Evolutionary conservation across 768 basidiomycete species (phyloP).

Genomic region (Hericium erinaceus): DNA sequence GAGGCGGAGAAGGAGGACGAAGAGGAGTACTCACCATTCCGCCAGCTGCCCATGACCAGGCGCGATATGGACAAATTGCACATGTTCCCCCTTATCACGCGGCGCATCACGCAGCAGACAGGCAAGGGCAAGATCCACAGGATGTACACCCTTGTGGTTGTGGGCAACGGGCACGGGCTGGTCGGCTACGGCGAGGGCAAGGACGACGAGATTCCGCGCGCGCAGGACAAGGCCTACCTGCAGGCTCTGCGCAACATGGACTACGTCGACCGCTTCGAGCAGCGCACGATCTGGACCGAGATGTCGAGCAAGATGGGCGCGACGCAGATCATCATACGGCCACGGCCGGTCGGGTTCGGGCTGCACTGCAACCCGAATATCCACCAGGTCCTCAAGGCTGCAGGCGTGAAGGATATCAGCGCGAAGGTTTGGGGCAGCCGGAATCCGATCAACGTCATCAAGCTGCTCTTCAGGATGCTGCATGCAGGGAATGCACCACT

Average conservation of each 20-base stretch:
- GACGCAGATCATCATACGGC: slow-evolving; percentile 72
- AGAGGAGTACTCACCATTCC: slow-evolving; percentile 16
- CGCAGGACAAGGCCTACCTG: slow-evolving; percentile 47
- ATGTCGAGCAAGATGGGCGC: slow-evolving; percentile 79
- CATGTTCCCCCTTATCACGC: slow-evolving; percentile 32
- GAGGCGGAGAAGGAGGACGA: slow-evolving; percentile 9
- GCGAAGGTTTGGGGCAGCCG: slow-evolving; percentile 93
- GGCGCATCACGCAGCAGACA: slow-evolving; percentile 79
- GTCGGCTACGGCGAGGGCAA: slow-evolving; percentile 82
- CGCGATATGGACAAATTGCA: slow-evolving; percentile 26
- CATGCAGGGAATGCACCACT: slow-evolving; percentile 77
- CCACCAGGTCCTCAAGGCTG: slow-evolving; percentile 84
- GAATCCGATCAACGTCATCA: slow-evolving; percentile 81
- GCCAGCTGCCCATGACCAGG: slow-evolving; percentile 24
- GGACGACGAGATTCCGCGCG: slow-evolving; percentile 44
- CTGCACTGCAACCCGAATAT: slow-evolving; percentile 82
- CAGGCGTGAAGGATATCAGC: slow-evolving; percentile 90
- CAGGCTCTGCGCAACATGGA: slow-evolving; percentile 86
- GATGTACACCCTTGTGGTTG: slow-evolving; percentile 53
- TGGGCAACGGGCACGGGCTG: slow-evolving; percentile 77
- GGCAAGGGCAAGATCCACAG: slow-evolving; percentile 84
- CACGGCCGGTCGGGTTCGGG: slow-evolving; percentile 85
- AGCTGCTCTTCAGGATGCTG: slow-evolving; percentile 73
- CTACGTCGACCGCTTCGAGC: slow-evolving; percentile 87
- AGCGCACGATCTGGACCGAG: slow-evolving; percentile 91